Evolutionary conservation across 164 flowering plant species (phyloP).

Genomic region (Malania oleifera): DNA sequence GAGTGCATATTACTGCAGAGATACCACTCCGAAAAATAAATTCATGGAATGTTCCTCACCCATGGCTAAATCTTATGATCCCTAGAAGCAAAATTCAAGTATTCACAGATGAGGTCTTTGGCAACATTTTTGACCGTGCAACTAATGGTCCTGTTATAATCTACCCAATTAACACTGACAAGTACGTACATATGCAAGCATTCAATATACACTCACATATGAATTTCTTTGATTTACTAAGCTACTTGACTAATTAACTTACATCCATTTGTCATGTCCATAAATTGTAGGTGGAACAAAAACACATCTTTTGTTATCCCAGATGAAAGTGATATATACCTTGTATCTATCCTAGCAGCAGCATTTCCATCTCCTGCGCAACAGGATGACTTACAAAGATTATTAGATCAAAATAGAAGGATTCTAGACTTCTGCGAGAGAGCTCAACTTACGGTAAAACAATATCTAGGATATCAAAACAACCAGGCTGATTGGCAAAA

Average conservation of each 20-base stretch:
- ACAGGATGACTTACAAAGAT: slow-evolving; percentile 45
- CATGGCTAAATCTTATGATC: slow-evolving; percentile 89
- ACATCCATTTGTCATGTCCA: no score
- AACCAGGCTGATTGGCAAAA: slow-evolving; percentile 63
- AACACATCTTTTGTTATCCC: slow-evolving; percentile 80
- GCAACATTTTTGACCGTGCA: slow-evolving; percentile 56
- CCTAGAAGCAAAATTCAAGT: slow-evolving; percentile 60
- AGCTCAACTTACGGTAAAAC: slow-evolving; percentile 50
- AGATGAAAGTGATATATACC: slow-evolving; percentile 70
- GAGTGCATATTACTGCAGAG: slow-evolving; percentile 80
- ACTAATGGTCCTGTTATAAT: slow-evolving; percentile 86
- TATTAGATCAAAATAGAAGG: slow-evolving; percentile 47
- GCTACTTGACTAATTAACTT: no score
- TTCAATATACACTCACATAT: no score
- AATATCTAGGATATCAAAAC: slow-evolving; percentile 72
- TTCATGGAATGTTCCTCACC: slow-evolving; percentile 90
- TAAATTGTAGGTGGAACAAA: slow-evolving; percentile 69
- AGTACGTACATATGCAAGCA: no score
- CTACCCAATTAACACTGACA: slow-evolving; percentile 80
- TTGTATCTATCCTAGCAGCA: slow-evolving; percentile 72
- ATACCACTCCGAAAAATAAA: slow-evolving; percentile 63
- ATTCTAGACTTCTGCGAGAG: slow-evolving; percentile 54
- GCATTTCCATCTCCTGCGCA: slow-evolving; percentile 60
- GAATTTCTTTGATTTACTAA: no score
- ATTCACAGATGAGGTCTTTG: slow-evolving; percentile 71